phyloP scores from a whole-genome alignment of 768 basidiomycete genomes.

The Trametes maxima region DNA sequence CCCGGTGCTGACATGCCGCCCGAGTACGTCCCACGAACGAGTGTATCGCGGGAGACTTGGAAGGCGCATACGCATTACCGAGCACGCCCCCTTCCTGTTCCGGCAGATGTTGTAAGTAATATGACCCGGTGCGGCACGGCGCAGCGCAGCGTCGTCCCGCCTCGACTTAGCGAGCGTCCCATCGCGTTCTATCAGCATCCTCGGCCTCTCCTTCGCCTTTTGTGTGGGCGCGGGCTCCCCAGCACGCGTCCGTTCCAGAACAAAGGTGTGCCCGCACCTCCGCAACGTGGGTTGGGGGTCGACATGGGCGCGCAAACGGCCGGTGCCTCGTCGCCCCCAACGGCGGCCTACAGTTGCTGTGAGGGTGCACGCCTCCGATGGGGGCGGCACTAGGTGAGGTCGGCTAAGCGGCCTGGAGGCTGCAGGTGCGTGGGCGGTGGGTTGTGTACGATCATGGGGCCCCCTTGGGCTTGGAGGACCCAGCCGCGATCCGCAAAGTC shows the following conservation, averaged over 20 bases:
- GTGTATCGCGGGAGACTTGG: conserved; percentile 5
- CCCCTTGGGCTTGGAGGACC: no score
- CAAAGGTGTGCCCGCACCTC: not conserved
- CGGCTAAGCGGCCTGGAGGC: no score
- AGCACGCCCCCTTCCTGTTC: conserved; percentile 2
- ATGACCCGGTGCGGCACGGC: not conserved
- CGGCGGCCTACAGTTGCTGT: no score
- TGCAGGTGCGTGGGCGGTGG: no score
- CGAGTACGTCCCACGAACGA: conserved; percentile 1
- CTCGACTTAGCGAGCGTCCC: conserved; percentile 6
- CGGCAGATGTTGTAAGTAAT: conserved; percentile 3
- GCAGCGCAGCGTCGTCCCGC: not conserved
- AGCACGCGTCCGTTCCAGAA: conserved; percentile 6
- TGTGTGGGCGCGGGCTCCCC: conserved; percentile 2
- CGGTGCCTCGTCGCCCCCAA: no score
- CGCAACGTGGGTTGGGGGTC: conserved; percentile 2
- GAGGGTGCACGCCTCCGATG: no score
- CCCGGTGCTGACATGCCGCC: not conserved
- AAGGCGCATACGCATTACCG: not conserved
- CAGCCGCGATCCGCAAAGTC: no score
- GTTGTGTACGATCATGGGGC: no score
- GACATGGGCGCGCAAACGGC: no score
- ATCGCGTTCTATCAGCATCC: conserved; percentile 8
- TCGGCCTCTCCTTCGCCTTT: not conserved
- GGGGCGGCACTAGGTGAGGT: no score